Evolutionary conservation across 768 basidiomycete genomes (phyloP), one percentile per base, ranked within the genome.

Genomic region (Boletus pseudopeckii): DNA sequence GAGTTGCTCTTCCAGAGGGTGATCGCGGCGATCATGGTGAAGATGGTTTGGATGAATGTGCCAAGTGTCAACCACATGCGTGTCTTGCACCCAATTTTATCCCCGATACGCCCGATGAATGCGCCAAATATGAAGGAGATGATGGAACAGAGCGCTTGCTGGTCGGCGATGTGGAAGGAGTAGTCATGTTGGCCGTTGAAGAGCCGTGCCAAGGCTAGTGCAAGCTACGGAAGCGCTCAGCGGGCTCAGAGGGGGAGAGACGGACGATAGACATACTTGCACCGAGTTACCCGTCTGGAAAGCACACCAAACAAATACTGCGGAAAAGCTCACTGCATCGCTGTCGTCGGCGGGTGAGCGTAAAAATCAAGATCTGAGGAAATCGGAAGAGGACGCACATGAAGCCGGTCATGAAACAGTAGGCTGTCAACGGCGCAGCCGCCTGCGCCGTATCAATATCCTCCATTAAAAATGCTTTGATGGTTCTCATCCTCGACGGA

Each of bases 41-140:
- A 74, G 46, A 93, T 65, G 0, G 85, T 80, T 70, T 93, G 90
- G 50, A 91, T 65, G 62, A 91, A 72, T 0, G 88, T 90, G 28
- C 88, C 85, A 3, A 75, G 51, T 28, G 83, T 72, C 63, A 94
- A 80, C 92, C 92, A 95, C 18, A 75, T 67, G 20, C 92, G 85
- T 40, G 83, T 85, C 61, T 83, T 82, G 11, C 82, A 63, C 0
- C 92, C 92, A 24, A 93, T 77, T 53, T 76, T 77, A 71, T 95
- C 90, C n/a, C 92, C 91, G n/a, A 90, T 65, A 22, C 91, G 84
- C 0, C 92, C 92, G 49, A 91, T 45, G 67, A 81, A 83, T n/a
- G 90, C 82, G 7, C 92, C 92, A 10, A 76, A 52, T 58, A 88
- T 78, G 79, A 94, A 94, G n/a, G 81, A 69, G 53, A 90, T 63